phyloP scores from a whole-genome alignment of 768 basidiomycete genomes.

The Tephrocybe rancida region DNA sequence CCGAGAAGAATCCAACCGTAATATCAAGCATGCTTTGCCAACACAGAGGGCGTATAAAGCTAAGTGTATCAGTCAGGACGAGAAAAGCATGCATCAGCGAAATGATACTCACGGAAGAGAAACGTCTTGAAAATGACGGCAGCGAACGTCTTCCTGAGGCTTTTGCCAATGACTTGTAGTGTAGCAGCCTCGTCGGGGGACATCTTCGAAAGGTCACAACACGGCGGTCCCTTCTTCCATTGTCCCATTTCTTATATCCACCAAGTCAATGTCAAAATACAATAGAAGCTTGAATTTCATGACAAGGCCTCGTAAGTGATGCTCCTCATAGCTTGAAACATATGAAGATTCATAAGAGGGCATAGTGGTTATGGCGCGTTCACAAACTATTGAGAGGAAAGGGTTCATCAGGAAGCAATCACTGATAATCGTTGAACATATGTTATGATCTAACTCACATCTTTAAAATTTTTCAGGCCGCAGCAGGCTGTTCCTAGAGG shows the following conservation, averaged over 20 bases:
- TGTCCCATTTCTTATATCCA: no score
- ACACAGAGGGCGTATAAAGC: constrained; percentile 3
- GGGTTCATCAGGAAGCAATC: no score
- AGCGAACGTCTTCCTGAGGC: constrained; percentile 6
- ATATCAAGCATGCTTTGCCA: constrained; percentile 3
- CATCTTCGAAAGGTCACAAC: neutral
- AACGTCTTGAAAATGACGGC: constrained; percentile 7
- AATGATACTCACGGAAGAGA: constrained; percentile 5
- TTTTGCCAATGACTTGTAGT: constrained; percentile 4
- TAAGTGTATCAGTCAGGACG: neutral
- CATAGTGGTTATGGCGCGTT: no score
- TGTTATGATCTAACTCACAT: neutral
- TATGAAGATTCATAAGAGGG: neutral
- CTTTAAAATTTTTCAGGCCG: neutral
- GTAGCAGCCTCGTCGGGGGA: constrained; percentile 5
- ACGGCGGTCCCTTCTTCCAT: neutral
- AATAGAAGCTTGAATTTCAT: neutral
- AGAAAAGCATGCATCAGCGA: neutral
- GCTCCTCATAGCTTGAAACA: neutral
- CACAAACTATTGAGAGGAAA: no score
- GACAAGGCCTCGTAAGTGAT: neutral
- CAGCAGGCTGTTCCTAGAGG: neutral
- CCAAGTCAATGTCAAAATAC: no score
- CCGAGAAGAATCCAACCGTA: neutral
- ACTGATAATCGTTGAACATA: neutral